These are phyloP conservation scores for Clonostachys rhizophaga DNA, from an alignment of 2,329 filamentous ascomycete species.

Conservation along the genomic window DNA sequence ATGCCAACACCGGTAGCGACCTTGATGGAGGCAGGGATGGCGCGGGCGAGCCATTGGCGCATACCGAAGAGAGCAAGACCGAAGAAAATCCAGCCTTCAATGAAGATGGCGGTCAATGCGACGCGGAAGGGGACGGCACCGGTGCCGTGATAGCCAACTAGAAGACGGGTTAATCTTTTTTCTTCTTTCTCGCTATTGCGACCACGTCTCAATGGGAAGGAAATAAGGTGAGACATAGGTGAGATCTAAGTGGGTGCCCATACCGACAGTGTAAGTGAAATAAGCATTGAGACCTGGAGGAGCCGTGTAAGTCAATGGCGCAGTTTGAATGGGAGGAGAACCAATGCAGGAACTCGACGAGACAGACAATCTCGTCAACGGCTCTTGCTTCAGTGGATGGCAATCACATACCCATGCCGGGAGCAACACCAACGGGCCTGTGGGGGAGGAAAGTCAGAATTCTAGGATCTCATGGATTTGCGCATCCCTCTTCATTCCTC, in stretches of 20 bases:
- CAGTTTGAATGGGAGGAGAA: no score
- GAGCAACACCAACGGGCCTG: slow-evolving; percentile 30
- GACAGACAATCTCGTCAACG: no score
- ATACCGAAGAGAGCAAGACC: slow-evolving; percentile 74
- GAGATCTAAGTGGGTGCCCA: slow-evolving; percentile 4
- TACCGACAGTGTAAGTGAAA: slow-evolving; percentile 65
- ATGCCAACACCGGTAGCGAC: slow-evolving; percentile 83
- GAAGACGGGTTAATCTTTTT: slow-evolving; percentile 4
- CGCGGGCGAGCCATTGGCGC: slow-evolving; percentile 82
- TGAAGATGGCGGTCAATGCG: slow-evolving; percentile 81
- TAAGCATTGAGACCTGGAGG: slow-evolving; percentile 66
- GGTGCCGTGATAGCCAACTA: slow-evolving; percentile 69
- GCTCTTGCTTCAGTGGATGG: no score
- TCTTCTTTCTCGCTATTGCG: background rate
- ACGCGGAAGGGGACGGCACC: slow-evolving; percentile 70
- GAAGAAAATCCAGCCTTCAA: slow-evolving; percentile 84
- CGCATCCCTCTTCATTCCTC: no score
- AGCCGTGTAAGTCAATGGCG: background rate
- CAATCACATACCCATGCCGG: slow-evolving; percentile 35
- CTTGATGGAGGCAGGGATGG: slow-evolving; percentile 81
- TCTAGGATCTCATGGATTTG: background rate
- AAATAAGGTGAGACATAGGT: background rate
- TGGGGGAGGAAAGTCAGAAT: background rate
- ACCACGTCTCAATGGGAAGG: no score
- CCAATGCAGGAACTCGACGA: no score